Evolutionary conservation across 768 basidiomycete genomes (phyloP).

Genomic region (Rhodosporidiobolus sp.): DNA sequence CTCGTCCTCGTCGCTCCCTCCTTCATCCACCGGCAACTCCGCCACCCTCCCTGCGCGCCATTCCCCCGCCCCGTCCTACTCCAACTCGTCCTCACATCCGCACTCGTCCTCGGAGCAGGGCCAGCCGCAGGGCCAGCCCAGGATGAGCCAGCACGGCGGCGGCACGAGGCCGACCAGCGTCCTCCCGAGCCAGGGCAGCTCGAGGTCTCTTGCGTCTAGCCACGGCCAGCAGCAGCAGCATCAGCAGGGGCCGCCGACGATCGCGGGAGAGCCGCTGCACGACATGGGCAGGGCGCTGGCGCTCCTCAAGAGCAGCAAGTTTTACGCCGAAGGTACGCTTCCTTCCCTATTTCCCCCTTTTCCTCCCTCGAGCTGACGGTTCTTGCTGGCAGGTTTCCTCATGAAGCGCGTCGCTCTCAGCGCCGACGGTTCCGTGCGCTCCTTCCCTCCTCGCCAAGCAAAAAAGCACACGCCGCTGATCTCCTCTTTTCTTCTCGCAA

Average conservation of each 20-base stretch:
- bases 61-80: conserved; percentile 2
- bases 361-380: not conserved
- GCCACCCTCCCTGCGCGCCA: not conserved
- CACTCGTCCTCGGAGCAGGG: too few species aligned
- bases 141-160: too few species aligned
- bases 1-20: too few species aligned
- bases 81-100: not conserved
- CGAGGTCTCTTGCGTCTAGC: not conserved
- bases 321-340: conserved; percentile 36
- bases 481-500: too few species aligned
- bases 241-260: conserved; percentile 12
- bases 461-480: not conserved
- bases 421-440: conserved; percentile 60
- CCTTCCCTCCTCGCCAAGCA: too few species aligned
- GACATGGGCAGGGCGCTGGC: conserved; percentile 30
- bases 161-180: not conserved
- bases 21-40: too few species aligned
- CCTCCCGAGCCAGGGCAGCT: conserved; percentile 6
- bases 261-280: conserved; percentile 39
- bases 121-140: too few species aligned
- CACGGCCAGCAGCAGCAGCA: too few species aligned
- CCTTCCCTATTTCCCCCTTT: not conserved
- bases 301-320: conserved; percentile 36
- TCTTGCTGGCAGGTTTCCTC: conserved; percentile 49
- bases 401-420: conserved; percentile 72